phyloP scores from a whole-genome alignment of 2,329 filamentous ascomycete genomes.

The Lecanicillium sp. region DNA sequence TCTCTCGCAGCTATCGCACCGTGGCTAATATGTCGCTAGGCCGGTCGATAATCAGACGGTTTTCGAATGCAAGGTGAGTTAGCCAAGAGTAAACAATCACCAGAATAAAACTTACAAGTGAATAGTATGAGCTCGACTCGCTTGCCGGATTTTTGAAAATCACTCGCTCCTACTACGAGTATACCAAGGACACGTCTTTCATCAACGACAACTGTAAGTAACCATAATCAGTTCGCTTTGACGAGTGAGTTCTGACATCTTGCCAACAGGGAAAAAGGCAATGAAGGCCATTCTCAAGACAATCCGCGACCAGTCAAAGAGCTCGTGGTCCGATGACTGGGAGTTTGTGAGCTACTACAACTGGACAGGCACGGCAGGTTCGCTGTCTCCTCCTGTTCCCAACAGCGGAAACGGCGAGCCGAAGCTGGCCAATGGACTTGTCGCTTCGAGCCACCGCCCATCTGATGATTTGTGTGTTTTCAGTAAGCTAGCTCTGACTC shows the following conservation, averaged over 20 bases:
- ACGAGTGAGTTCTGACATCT: slow-evolving; percentile 33
- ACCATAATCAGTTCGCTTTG: too few species aligned
- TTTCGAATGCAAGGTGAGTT: slow-evolving; percentile 19
- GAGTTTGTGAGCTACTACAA: slow-evolving; percentile 20
- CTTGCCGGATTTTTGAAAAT: slow-evolving; percentile 79
- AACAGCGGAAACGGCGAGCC: slow-evolving; percentile 72
- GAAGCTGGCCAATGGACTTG: slow-evolving; percentile 64
- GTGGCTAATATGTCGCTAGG: slow-evolving; percentile 8
- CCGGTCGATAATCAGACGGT: slow-evolving; percentile 17
- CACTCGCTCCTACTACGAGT: slow-evolving; percentile 65
- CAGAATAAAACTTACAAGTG: background rate
- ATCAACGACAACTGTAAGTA: slow-evolving; percentile 37
- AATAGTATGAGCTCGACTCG: slow-evolving; percentile 82
- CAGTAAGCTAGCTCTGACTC: slow-evolving; percentile 11
- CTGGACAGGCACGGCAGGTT: slow-evolving; percentile 19
- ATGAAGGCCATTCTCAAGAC: slow-evolving; percentile 19
- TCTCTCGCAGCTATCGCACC: background rate
- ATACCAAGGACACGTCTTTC: slow-evolving; percentile 59
- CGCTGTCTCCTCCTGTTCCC: slow-evolving; percentile 33
- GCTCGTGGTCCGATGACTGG: slow-evolving; percentile 16
- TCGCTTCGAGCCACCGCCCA: slow-evolving; percentile 73
- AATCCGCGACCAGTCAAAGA: slow-evolving; percentile 17
- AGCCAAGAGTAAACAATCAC: slow-evolving; percentile 44
- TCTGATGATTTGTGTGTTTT: slow-evolving; percentile 78
- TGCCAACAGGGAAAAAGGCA: slow-evolving; percentile 59